Percentiles rank a stretch among this genome's conserved stretches.
These are phyloP conservation scores for Ogataea pini DNA, from an alignment of 805 yeast species.

Conservation along the genomic window DNA sequence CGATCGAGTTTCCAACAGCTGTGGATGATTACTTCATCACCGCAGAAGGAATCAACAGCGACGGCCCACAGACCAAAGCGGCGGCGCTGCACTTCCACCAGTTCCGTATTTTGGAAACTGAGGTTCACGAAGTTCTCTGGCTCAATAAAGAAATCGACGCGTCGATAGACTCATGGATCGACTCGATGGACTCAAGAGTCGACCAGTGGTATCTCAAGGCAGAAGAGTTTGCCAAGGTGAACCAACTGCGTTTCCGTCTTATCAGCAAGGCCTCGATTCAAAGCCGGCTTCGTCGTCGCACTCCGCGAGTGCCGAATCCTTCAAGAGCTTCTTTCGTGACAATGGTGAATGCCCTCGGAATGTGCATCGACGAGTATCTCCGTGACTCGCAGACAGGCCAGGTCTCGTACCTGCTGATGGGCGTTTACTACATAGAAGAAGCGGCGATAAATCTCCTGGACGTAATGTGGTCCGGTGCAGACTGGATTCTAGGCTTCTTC, in stretches of 20 bases:
- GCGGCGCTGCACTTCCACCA: conserved; percentile 21
- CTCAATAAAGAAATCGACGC: conserved; percentile 9
- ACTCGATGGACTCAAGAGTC: conserved; percentile 14
- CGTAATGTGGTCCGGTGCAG: conserved; percentile 17
- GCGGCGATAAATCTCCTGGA: conserved; percentile 15
- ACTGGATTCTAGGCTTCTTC: conserved; percentile 17
- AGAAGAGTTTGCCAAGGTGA: conserved; percentile 20
- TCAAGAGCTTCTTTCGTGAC: conserved; percentile 13
- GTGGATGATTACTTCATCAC: conserved; percentile 20
- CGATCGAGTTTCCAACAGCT: conserved; percentile 14
- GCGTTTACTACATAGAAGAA: conserved; percentile 18
- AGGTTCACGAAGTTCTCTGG: conserved; percentile 22
- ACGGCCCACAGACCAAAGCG: conserved; percentile 19
- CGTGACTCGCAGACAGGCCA: conserved; percentile 17
- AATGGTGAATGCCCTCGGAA: conserved; percentile 12
- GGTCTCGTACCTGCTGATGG: conserved; percentile 18
- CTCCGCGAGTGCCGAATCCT: conserved; percentile 18
- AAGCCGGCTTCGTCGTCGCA: conserved; percentile 16
- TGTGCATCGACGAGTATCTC: conserved; percentile 18
- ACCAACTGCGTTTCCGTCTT: conserved; percentile 17
- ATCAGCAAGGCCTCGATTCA: conserved; percentile 18
- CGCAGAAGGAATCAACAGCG: conserved; percentile 10
- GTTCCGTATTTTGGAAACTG: conserved; percentile 17
- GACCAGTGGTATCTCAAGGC: conserved; percentile 19
- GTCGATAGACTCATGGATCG: conserved; percentile 13